Base-by-base conservation (phyloP, 371 early-diverging fungal genomes). In the Apophysomyces elegans region DNA sequence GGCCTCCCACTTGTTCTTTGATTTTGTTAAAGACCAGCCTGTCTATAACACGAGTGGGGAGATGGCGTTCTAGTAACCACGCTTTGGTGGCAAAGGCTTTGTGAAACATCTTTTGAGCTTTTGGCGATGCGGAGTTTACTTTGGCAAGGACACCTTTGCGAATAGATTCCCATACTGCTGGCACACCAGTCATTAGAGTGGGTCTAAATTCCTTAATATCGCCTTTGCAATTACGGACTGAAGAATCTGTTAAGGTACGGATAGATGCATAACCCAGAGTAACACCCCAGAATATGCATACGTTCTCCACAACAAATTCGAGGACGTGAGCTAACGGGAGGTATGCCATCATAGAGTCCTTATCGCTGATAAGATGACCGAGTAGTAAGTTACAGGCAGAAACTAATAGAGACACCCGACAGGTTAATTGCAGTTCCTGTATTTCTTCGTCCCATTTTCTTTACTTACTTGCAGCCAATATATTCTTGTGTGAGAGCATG, bases 311-410 rank as follows among this genome's bases (percentile, higher is more conserved):
- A 26, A 91, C 77, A 76, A 94, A 90, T 67, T 96, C 96, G 63
- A 94, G 83, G 7, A 93, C 92, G 83, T 99, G 99, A 45, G 98
- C 96, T 16, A 97, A 81, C 7, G 99, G 99, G 59, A 99, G 84
- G 77, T 95, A 97, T 13, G 95, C 95, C 61, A 98, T 84, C 77
- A 96, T 83, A 13, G 78, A 74, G 66, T 91, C 92, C 44, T 79
- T 76, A 37, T 75, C 79, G 21, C 72, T 77, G 41, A 85, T 39
- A 12, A 82, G 38, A 59, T 79, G 73, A 46, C 82, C 84, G 68
- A 88, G 66, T 59, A 87, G 63, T 62, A 71, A 67, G 69, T 84
- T 78, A 13, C 77, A 81, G 46, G 87, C 92, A 62, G 87, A 87
- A 70, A 91, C 88, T 87, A 26, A 16, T 36, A 21, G 21, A 47